Evolutionary conservation across 2,329 filamentous ascomycete genomes (phyloP), one percentile per base, ranked within the genome.

Genomic region (Blumeria hordei): DNA sequence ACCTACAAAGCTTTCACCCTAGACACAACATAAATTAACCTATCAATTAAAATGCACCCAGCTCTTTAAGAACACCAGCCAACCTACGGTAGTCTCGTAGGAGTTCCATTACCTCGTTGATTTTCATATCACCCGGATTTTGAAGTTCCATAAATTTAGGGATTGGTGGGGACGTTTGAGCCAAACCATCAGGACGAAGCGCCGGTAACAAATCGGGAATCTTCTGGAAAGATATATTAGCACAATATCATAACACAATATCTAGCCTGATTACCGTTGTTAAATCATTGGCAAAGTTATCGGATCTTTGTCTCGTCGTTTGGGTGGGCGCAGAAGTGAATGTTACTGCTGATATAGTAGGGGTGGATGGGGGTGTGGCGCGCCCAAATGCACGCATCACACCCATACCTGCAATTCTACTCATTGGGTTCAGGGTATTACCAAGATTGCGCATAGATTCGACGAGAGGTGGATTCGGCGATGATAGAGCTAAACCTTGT

Each of bases 361-460:
- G 60, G 14, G 68, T 56, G 21, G 70, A 59, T 16, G 64, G 59
- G 18, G 65, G 57, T 39, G 59, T 58, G 21, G 71, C 67, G 54
- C 82, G 72, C 1, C 85, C 84, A 62, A 94, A 90, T 0, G 80
- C 81, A 55, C 83, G 78, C 60, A 93, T 82, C 64, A 81, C 75
- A 55, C 76, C 76, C 64, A 92, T 87, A 36, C 80, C 74, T 1
- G 83, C 79, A 54, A 94, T 76, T 54, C 86, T 78, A 47, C 80
- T 85, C 65, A 94, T 81, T 3, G 87, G 87, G 62, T 94, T 94
- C 36, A 94, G 71, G 0, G 82, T 81, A 65, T 76, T 92, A 39
- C 86, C 81, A 57, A 94, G 74, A 64, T 77, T 90, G 55, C 85
- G 80, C 71, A 94, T 81, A 11, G 85, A 86, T 59, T 93, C 86